Evolutionary conservation across 148 eudicot species (phyloP), one percentile per base, ranked within the genome.

Genomic region (Suaeda aralocaspica): DNA sequence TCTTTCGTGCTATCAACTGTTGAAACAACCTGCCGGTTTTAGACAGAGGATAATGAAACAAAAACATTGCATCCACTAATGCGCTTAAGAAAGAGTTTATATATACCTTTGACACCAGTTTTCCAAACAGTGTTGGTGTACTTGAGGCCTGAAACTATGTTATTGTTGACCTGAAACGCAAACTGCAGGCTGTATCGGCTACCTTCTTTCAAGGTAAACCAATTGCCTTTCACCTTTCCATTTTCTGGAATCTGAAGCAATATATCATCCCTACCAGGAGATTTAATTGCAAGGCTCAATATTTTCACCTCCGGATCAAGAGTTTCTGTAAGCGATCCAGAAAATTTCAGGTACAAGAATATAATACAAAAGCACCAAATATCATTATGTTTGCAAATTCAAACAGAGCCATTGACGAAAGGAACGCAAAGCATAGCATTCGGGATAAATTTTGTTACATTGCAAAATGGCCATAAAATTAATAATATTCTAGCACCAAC

Each of bases 181-280:
- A 92, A 92, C 59, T 78, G 77, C 6, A 92, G 87, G 77, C 79
- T 82, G 77, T 92, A 90, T 34, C 53, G 84, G 81, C 89, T 82
- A 45, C 88, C 96, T 82, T 90, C 98, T 81, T 92, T 92, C 77
- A 92, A 68, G 21, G 81, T 81, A 81, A 92, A 92, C 98, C 98
- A 92, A 42, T 80, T 72, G 22, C 92, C 88, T 74, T 90, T 86
- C 15, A 85, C 84, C 70, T 86, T 85, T 52, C 96, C 96, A 48
- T 66, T 77, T 71, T 84, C 98, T 6, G 98, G 96, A 76, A 90
- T 82, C 48, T 83, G 81, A 69, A 92, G 93, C 61, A 89, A 26
- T 13, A 90, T 79, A 64, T 90, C 90, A 22, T 76, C 73, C 77
- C 98, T 85, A 52, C 86, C 92, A 22, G 90, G 86, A 12, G 96